A percentile compares a stretch with the other conserved stretches of the same genome.
Conservation (phyloP, 306 rosid genomes). For the Astragalus glycyphyllos region DNA sequence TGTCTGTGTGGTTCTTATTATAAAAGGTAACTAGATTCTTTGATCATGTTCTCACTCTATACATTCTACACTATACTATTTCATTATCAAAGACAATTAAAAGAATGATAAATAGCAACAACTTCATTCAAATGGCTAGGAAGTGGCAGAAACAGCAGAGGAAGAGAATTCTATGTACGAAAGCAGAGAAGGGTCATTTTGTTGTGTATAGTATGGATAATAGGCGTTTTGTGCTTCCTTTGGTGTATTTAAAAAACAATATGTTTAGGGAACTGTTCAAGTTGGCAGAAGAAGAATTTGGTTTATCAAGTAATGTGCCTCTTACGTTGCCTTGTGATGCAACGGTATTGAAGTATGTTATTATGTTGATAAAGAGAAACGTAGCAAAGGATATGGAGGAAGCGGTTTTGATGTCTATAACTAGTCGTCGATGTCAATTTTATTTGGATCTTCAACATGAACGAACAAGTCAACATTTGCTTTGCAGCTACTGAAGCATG, state of each 20-base stretch:
- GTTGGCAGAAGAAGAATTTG: constrained; percentile 51
- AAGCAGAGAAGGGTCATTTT: constrained; percentile 48
- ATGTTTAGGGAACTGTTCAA: constrained; percentile 46
- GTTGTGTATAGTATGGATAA: constrained; percentile 42
- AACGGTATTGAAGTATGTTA: constrained; percentile 11
- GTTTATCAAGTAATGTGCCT: constrained; percentile 30
- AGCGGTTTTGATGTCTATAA: constrained; percentile 28
- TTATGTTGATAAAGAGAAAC: constrained; percentile 11
- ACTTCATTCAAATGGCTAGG: no score
- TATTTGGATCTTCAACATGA: constrained; percentile 25
- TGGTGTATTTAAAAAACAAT: constrained; percentile 1
- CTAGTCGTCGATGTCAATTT: constrained; percentile 19
- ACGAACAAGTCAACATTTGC: constrained; percentile 5
- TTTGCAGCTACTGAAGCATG: background rate
- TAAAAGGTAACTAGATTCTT: constrained; percentile 17
- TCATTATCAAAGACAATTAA: no score
- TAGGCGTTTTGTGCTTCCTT: constrained; percentile 29
- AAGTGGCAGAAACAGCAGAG: background rate
- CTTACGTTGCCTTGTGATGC: constrained; percentile 46
- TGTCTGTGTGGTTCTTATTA: background rate
- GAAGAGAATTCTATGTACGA: constrained; percentile 23
- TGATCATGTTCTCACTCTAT: background rate
- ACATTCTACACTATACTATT: background rate
- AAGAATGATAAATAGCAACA: no score
- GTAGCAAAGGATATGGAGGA: constrained; percentile 36